A percentile compares a stretch with the other conserved stretches of the same genome.
These are phyloP conservation scores for Saccharomyces hybrid DNA, from an alignment of 1,139 yeast species.

Conservation along the genomic window DNA sequence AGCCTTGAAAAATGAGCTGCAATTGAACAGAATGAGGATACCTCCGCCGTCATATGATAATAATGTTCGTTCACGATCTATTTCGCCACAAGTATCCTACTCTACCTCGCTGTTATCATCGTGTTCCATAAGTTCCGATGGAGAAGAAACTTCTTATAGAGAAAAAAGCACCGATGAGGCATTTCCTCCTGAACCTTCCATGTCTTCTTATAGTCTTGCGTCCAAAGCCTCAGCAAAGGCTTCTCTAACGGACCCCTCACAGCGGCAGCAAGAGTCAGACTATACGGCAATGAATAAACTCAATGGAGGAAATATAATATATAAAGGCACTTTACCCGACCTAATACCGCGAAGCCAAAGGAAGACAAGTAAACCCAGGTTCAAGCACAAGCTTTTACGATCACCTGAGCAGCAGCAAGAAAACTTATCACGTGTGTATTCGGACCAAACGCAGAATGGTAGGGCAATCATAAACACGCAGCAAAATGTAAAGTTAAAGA, in stretches of 20 bases:
- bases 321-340: conserved; percentile 25
- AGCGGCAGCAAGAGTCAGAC: not conserved
- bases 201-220: not conserved
- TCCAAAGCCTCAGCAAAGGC: not conserved
- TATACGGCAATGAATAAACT: conserved; percentile 14
- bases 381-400: conserved; percentile 11
- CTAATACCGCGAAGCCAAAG: conserved; percentile 20
- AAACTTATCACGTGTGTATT: not conserved
- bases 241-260: not conserved
- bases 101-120: not conserved
- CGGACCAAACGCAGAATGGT: conserved; percentile 10
- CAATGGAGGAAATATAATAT: conserved; percentile 14
- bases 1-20: not conserved
- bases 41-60: not conserved
- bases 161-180: not conserved
- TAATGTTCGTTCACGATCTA: not conserved
- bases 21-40: not conserved
- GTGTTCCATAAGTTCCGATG: not conserved
- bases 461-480: conserved; percentile 15
- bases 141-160: not conserved
- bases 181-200: not conserved
- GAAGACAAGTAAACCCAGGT: conserved; percentile 15
- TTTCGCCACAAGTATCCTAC: not conserved
- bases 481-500: conserved; percentile 16
- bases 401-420: conserved; percentile 1